A percentile compares a stretch with the other conserved stretches of the same genome.
These are phyloP conservation scores for Passiflora organensis DNA, from an alignment of 345 rosid species.

Conservation along the genomic window DNA sequence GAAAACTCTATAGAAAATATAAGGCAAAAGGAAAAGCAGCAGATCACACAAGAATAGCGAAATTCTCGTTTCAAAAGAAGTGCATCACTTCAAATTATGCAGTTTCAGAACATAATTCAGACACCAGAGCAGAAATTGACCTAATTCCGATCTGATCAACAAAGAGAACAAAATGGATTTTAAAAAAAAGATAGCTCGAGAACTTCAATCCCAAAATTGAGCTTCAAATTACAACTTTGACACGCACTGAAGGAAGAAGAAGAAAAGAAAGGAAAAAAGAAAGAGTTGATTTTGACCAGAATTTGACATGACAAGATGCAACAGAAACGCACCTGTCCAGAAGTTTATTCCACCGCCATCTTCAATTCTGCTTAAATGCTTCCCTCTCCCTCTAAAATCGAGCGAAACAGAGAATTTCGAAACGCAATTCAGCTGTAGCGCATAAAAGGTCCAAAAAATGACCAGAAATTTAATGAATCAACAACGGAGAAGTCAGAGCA, in stretches of 20 bases:
- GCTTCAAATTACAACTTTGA: neutral
- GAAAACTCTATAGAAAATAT: neutral
- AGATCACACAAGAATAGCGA: constrained; percentile 3
- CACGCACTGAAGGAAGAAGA: neutral
- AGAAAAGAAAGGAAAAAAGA: neutral
- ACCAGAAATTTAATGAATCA: constrained; percentile 12
- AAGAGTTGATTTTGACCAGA: neutral
- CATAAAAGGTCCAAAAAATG: constrained; percentile 1
- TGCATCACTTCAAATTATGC: constrained; percentile 1
- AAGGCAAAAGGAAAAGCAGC: neutral
- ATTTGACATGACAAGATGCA: constrained; percentile 18
- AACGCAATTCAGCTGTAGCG: constrained; percentile 14
- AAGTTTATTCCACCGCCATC: constrained; percentile 11
- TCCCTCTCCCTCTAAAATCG: too few relatives aligned
- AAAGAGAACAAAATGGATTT: neutral
- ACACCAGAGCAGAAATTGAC: neutral
- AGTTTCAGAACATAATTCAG: constrained; percentile 8
- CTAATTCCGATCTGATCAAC: constrained; percentile 20
- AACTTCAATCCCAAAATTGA: constrained; percentile 7
- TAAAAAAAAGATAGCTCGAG: neutral
- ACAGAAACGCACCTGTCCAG: constrained; percentile 33
- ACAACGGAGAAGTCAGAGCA: constrained; percentile 17
- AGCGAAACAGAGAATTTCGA: constrained; percentile 19
- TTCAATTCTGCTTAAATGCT: constrained; percentile 29
- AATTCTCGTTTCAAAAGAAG: neutral